Conservation (phyloP, 1,284 basidiomycete species). For the Moesziomyces sp. region DNA sequence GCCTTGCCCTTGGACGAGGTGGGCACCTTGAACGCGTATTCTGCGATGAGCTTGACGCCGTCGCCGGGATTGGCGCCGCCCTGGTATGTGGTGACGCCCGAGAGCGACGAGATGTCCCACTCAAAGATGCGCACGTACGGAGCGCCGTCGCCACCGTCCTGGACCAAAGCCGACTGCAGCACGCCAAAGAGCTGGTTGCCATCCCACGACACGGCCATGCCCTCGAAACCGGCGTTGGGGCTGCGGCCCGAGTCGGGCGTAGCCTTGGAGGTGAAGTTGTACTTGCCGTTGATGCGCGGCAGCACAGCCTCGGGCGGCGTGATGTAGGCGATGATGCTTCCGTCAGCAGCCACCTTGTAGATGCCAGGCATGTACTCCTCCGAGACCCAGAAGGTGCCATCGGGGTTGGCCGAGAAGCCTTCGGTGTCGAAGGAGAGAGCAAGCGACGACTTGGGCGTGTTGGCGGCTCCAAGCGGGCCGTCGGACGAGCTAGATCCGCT, state of each 20-base stretch:
- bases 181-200: constrained; percentile 74
- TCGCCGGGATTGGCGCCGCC: constrained; percentile 68
- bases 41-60: constrained; percentile 68
- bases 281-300: constrained; percentile 70
- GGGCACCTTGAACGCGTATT: constrained; percentile 76
- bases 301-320: constrained; percentile 75
- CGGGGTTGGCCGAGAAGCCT: constrained; percentile 73
- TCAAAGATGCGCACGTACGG: constrained; percentile 38
- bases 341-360: constrained; percentile 72
- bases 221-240: constrained; percentile 75
- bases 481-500: constrained; percentile 33
- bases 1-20: constrained; percentile 73
- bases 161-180: constrained; percentile 75
- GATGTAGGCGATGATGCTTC: constrained; percentile 73
- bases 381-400: constrained; percentile 71
- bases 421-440: constrained; percentile 74
- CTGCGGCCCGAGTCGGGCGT: constrained; percentile 70
- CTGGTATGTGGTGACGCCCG: constrained; percentile 22
- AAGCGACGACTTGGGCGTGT: constrained; percentile 67
- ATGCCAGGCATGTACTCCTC: constrained; percentile 80
- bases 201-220: constrained; percentile 73
- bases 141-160: constrained; percentile 71
- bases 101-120: constrained; percentile 35
- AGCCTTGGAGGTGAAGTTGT: constrained; percentile 73
- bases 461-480: constrained; percentile 59